Percentiles rank a stretch among this genome's conserved stretches.
phyloP scores from a whole-genome alignment of 2,329 filamentous ascomycete species.

The Lecanosticta acicola region DNA sequence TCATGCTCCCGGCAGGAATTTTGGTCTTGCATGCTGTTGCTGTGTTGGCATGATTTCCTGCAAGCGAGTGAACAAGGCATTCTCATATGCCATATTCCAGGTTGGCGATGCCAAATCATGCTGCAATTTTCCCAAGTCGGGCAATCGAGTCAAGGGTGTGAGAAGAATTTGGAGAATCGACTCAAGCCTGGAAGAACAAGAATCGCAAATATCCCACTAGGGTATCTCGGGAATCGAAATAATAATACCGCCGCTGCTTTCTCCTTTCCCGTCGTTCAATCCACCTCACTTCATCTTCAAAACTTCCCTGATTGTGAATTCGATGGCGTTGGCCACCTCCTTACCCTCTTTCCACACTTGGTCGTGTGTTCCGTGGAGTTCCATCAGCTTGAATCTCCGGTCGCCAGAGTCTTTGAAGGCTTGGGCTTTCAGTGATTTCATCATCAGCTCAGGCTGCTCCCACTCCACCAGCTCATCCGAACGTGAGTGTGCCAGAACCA shows the following conservation, averaged over 20 bases:
- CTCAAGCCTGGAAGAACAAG: too few relatives aligned
- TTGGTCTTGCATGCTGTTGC: neutral
- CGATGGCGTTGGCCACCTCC: conserved; percentile 46
- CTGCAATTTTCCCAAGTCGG: too few relatives aligned
- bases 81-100: too few relatives aligned
- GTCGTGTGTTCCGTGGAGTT: conserved; percentile 57
- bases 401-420: conserved; percentile 33
- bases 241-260: neutral
- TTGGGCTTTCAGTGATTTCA: conserved; percentile 42
- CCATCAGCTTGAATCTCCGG: conserved; percentile 37
- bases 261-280: neutral
- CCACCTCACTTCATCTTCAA: conserved; percentile 2
- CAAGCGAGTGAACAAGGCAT: too few relatives aligned
- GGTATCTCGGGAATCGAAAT: neutral
- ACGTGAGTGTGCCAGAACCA: conserved; percentile 43
- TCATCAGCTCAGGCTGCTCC: conserved; percentile 56
- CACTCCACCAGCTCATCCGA: conserved; percentile 48
- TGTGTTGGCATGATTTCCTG: too few relatives aligned
- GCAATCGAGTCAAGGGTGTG: too few relatives aligned
- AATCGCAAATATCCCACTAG: neutral
- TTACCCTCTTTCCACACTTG: conserved; percentile 57
- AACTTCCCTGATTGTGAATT: conserved; percentile 22
- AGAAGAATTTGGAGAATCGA: too few relatives aligned
- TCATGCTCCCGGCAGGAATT: too few relatives aligned
- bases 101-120: too few relatives aligned